These are phyloP conservation scores for Pontederia crassipes DNA, from an alignment of 176 grass and related monocot species.

Conservation along the genomic window DNA sequence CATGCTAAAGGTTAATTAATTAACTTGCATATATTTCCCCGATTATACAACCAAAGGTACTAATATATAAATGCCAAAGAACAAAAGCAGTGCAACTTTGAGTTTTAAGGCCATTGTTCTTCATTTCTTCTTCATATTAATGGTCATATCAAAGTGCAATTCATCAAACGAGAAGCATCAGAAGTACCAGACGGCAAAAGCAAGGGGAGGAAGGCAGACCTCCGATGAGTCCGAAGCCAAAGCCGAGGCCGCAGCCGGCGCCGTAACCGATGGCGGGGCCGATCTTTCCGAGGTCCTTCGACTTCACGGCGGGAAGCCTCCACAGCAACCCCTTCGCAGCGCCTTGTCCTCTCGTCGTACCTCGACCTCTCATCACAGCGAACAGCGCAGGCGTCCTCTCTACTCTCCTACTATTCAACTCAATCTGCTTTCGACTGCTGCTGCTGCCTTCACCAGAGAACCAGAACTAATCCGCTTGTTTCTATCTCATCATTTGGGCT, in stretches of 20 bases:
- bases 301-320: slow-evolving; percentile 48
- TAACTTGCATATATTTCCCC: too few species aligned
- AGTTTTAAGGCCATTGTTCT: too few species aligned
- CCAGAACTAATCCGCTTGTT: too few species aligned
- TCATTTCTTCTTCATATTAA: too few species aligned
- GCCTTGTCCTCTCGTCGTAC: slow-evolving; percentile 11
- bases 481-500: too few species aligned
- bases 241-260: slow-evolving; percentile 70
- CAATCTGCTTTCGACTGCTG: too few species aligned
- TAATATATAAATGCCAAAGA: too few species aligned
- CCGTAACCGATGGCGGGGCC: slow-evolving; percentile 66
- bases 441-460: too few species aligned
- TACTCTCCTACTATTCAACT: too few species aligned
- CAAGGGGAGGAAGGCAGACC: slow-evolving; percentile 20
- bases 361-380: slow-evolving; percentile 19
- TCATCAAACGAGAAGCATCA: neutral
- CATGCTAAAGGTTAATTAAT: too few species aligned
- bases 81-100: too few species aligned
- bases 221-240: slow-evolving; percentile 69
- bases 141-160: neutral
- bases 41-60: too few species aligned
- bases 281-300: slow-evolving; percentile 56
- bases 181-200: neutral
- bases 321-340: slow-evolving; percentile 30
- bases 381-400: neutral